Conservation (phyloP, 2,329 filamentous ascomycete genomes). For the Cladosporium sp. region DNA sequence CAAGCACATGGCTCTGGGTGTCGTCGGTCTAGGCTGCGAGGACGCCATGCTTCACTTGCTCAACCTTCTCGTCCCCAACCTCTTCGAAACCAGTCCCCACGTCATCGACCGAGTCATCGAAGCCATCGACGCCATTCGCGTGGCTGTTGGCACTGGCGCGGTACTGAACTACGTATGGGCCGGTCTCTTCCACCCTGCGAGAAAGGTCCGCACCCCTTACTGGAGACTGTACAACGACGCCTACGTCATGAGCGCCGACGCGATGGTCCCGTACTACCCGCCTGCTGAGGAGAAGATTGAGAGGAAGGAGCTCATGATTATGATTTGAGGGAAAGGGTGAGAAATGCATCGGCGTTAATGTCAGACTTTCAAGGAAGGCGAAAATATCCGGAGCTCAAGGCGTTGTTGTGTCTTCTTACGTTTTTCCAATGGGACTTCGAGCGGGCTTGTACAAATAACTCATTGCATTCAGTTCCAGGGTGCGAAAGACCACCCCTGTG, state of each 20-base stretch:
- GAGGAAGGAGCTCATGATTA: slow-evolving; percentile 20
- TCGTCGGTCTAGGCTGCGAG: slow-evolving; percentile 95
- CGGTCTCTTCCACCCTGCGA: slow-evolving; percentile 90
- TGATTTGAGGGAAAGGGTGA: slow-evolving; percentile 15
- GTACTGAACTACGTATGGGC: slow-evolving; percentile 99
- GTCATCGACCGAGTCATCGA: slow-evolving; percentile 98
- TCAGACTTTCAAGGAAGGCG: neutral
- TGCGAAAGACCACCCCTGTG: neutral
- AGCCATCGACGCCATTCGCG: slow-evolving; percentile 90
- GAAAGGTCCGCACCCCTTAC: slow-evolving; percentile 91
- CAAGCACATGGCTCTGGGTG: slow-evolving; percentile 94
- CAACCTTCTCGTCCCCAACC: slow-evolving; percentile 91
- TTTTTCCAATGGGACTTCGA: neutral
- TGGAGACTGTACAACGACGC: slow-evolving; percentile 97
- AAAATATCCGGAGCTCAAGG: neutral
- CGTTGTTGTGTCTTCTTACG: neutral
- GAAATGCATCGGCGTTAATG: neutral
- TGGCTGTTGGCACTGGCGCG: slow-evolving; percentile 85
- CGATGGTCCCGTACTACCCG: slow-evolving; percentile 95
- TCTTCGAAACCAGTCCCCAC: slow-evolving; percentile 96
- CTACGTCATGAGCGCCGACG: slow-evolving; percentile 87
- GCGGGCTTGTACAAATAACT: neutral
- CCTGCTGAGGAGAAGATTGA: slow-evolving; percentile 18
- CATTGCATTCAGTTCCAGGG: neutral
- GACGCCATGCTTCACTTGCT: slow-evolving; percentile 98